These are phyloP conservation scores for Penicillium coprophilum DNA, from an alignment of 495 filamentous ascomycete species.

Conservation along the genomic window DNA sequence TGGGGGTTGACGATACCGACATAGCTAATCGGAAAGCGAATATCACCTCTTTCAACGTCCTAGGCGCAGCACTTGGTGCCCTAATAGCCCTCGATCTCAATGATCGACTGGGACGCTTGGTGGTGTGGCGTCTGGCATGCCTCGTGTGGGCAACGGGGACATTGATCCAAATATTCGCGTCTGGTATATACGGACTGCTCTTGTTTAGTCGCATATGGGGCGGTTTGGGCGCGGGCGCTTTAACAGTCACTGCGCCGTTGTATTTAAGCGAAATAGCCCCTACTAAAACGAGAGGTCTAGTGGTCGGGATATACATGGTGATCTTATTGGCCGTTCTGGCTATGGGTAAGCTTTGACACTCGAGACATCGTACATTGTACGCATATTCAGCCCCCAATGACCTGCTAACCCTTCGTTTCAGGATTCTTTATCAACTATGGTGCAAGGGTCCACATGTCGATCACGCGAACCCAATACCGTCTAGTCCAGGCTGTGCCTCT, in stretches of 20 bases:
- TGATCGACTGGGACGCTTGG: slow-evolving; percentile 42
- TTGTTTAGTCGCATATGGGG: slow-evolving; percentile 46
- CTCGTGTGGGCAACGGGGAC: slow-evolving; percentile 43
- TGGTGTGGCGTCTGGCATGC: slow-evolving; percentile 40
- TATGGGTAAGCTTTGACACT: slow-evolving; percentile 31
- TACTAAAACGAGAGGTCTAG: slow-evolving; percentile 46
- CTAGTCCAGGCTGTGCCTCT: slow-evolving; percentile 46
- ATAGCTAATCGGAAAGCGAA: slow-evolving; percentile 46
- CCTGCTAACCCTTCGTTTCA: slow-evolving; percentile 16
- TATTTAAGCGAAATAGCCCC: slow-evolving; percentile 56
- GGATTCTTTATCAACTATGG: slow-evolving; percentile 53
- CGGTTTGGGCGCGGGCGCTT: slow-evolving; percentile 48
- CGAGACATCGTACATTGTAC: neutral
- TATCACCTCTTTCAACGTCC: slow-evolving; percentile 47
- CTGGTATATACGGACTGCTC: slow-evolving; percentile 45
- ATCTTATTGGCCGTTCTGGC: slow-evolving; percentile 40
- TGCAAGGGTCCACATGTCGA: slow-evolving; percentile 40
- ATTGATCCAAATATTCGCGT: slow-evolving; percentile 46
- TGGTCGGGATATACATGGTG: slow-evolving; percentile 54
- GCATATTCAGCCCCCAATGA: neutral
- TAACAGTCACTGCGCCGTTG: slow-evolving; percentile 50
- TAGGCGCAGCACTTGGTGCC: slow-evolving; percentile 46
- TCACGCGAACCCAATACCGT: slow-evolving; percentile 43
- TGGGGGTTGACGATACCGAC: slow-evolving; percentile 38
- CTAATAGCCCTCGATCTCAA: slow-evolving; percentile 41